Conservation (phyloP, 148 eudicot species). For the Polygonum aviculare region DNA sequence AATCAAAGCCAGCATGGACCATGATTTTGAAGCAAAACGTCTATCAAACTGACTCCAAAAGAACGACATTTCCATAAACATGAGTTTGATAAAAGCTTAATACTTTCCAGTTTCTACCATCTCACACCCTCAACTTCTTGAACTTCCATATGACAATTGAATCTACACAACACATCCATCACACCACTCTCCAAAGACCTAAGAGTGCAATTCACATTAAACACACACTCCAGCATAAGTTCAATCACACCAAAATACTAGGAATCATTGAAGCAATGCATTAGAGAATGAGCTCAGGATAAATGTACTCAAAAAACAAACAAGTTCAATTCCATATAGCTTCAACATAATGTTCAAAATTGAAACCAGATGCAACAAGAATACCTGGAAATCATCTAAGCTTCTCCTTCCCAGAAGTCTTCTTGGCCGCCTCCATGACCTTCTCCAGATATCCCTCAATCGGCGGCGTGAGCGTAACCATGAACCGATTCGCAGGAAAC, state of each 20-base stretch:
- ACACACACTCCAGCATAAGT: too few relatives aligned
- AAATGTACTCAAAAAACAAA: not conserved
- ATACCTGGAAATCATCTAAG: slow-evolving; percentile 41
- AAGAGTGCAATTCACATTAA: not conserved
- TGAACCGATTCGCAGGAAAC: slow-evolving; percentile 59
- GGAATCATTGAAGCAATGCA: not conserved
- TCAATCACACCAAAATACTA: not conserved
- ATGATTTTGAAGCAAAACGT: too few relatives aligned
- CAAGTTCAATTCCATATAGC: not conserved
- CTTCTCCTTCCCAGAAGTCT: slow-evolving; percentile 37
- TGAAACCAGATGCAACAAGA: not conserved
- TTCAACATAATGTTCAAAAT: not conserved
- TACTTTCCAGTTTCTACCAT: not conserved
- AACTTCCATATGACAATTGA: too few relatives aligned
- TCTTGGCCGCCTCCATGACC: slow-evolving; percentile 46
- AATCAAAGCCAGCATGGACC: too few relatives aligned
- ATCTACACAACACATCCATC: not conserved
- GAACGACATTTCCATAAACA: not conserved
- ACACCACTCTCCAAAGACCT: not conserved
- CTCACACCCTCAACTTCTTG: not conserved
- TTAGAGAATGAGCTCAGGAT: not conserved
- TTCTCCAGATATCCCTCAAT: slow-evolving; percentile 90
- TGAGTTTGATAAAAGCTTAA: not conserved
- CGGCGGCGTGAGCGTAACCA: slow-evolving; percentile 89
- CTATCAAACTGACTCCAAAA: too few relatives aligned